A percentile compares a stretch with the other conserved stretches of the same genome.
Conservation (phyloP, 2,329 filamentous ascomycete genomes). For the Fusarium succisae region DNA sequence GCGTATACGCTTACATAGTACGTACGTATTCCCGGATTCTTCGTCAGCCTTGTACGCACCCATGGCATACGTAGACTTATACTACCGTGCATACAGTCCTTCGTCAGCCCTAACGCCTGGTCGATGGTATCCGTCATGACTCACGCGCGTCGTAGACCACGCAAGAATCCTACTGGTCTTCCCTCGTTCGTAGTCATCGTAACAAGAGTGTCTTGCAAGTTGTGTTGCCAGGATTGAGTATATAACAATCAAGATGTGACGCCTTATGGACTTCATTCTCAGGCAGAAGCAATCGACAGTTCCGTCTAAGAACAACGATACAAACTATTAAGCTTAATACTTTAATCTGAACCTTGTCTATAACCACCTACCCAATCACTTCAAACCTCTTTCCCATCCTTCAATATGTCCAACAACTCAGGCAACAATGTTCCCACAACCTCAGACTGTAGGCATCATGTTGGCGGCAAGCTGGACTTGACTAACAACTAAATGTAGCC, state of each 20-base stretch:
- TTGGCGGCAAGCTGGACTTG: background rate
- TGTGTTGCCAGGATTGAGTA: constrained; percentile 21
- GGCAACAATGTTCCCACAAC: constrained; percentile 10
- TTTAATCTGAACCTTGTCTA: background rate
- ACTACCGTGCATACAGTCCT: background rate
- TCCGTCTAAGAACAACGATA: background rate
- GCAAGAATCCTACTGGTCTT: background rate
- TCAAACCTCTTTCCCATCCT: background rate
- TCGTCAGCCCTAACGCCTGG: constrained; percentile 13
- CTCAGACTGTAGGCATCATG: constrained; percentile 27
- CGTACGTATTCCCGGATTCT: background rate
- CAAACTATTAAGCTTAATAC: constrained; percentile 7
- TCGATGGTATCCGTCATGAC: constrained; percentile 35
- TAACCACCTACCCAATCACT: background rate
- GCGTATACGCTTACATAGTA: constrained; percentile 6
- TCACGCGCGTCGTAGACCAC: constrained; percentile 33
- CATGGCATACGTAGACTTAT: constrained; percentile 9
- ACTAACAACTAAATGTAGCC: constrained; percentile 18
- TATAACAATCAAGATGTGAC: constrained; percentile 24
- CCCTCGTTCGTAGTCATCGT: background rate
- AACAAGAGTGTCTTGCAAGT: background rate
- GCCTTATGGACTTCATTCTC: constrained; percentile 4
- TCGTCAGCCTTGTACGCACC: constrained; percentile 30
- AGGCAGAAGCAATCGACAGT: constrained; percentile 13
- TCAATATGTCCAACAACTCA: constrained; percentile 24